Conservation (phyloP, 129 eudicot genomes). For the sunflower (Helianthus annuus) region DNA sequence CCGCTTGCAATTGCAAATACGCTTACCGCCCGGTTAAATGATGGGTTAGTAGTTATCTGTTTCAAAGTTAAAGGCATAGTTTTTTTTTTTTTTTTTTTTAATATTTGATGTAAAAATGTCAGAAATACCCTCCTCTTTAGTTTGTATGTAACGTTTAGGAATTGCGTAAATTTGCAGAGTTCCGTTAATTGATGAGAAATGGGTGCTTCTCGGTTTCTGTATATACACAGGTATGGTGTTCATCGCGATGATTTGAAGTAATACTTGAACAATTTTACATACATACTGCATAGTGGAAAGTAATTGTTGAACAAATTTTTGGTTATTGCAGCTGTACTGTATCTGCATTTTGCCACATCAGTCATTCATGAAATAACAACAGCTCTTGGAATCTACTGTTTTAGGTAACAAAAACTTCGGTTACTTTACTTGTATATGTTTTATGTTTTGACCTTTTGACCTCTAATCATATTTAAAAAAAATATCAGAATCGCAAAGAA, state of each 20-base stretch:
- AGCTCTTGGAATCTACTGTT: slow-evolving; percentile 92
- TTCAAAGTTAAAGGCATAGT: slow-evolving; percentile 1
- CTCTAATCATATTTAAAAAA: background rate
- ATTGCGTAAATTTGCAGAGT: slow-evolving; percentile 51
- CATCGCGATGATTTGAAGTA: background rate
- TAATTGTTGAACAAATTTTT: background rate
- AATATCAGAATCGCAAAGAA: slow-evolving; percentile 80
- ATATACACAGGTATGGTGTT: slow-evolving; percentile 62
- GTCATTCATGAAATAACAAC: slow-evolving; percentile 86
- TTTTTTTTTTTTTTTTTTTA: background rate
- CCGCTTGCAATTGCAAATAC: slow-evolving; percentile 94
- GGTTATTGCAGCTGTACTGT: slow-evolving; percentile 53
- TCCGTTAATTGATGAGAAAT: slow-evolving; percentile 80
- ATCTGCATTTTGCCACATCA: slow-evolving; percentile 90
- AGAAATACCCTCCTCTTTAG: background rate
- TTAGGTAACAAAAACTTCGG: slow-evolving; percentile 60
- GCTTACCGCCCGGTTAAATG: slow-evolving; percentile 89
- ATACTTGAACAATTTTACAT: background rate
- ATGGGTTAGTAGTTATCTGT: slow-evolving; percentile 62
- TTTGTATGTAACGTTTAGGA: background rate
- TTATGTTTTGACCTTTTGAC: slow-evolving; percentile 3
- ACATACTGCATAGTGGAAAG: background rate
- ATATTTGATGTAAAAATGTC: slow-evolving; percentile 15
- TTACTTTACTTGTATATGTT: background rate
- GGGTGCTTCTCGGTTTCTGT: slow-evolving; percentile 88